Conservation (phyloP, 768 basidiomycete species). For the Lentinus brumalis region DNA sequence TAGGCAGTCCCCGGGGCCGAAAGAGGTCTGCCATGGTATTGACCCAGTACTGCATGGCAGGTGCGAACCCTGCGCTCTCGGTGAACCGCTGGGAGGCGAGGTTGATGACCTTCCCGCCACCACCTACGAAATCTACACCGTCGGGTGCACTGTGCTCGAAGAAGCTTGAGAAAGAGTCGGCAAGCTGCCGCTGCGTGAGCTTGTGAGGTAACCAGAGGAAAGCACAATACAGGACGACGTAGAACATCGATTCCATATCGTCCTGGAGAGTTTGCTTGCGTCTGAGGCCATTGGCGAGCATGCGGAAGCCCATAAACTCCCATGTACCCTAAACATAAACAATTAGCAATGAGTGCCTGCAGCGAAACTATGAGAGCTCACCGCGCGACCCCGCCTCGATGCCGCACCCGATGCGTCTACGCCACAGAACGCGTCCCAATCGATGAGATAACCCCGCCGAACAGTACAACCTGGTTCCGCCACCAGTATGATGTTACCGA, state of each 20-base stretch:
- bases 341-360: not conserved
- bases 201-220: conserved; percentile 4
- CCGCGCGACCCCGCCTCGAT: not conserved
- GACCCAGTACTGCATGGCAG: no score
- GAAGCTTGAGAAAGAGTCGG: no score
- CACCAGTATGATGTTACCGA: conserved; percentile 11
- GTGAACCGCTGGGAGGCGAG: no score
- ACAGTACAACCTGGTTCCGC: not conserved
- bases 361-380: not conserved
- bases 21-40: no score
- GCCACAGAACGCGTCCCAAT: conserved; percentile 6
- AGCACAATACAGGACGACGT: conserved; percentile 11
- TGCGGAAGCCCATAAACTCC: conserved; percentile 4
- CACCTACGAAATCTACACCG: no score
- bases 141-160: no score
- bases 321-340: conserved; percentile 7
- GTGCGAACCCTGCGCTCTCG: no score
- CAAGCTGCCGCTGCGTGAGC: no score
- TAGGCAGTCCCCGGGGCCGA: no score
- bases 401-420: not conserved
- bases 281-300: not conserved
- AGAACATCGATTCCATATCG: conserved; percentile 17
- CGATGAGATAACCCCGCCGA: conserved; percentile 7
- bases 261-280: conserved; percentile 7
- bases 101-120: no score